phyloP scores from a whole-genome alignment of 2,329 filamentous ascomycete species.

The Colletotrichum lupini region DNA sequence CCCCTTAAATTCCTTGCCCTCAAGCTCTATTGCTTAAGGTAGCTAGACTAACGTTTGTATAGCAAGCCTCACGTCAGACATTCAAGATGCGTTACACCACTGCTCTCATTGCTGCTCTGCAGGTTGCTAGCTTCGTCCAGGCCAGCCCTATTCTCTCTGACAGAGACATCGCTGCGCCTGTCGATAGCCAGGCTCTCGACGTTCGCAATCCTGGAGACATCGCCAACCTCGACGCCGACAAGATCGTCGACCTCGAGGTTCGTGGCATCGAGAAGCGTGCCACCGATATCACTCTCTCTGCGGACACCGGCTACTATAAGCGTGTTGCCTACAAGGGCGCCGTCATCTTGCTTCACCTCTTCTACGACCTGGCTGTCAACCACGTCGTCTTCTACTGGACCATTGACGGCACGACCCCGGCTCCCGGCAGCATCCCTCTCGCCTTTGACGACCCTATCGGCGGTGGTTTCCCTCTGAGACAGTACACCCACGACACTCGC shows the following conservation, averaged over 20 bases:
- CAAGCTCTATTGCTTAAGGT: too few relatives aligned
- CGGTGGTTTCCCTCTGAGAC: background rate
- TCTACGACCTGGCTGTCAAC: background rate
- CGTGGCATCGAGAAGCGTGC: background rate
- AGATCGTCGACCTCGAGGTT: background rate
- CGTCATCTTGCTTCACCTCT: background rate
- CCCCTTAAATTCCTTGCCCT: too few relatives aligned
- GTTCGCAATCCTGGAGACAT: background rate
- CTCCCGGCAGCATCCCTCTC: background rate
- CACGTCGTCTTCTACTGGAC: background rate
- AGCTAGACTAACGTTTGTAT: too few relatives aligned
- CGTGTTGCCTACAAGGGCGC: background rate
- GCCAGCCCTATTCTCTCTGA: background rate
- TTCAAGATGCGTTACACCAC: too few relatives aligned
- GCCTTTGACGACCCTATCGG: background rate
- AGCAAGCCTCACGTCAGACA: too few relatives aligned
- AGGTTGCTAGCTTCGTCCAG: too few relatives aligned
- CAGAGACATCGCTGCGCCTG: too few relatives aligned
- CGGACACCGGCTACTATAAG: background rate
- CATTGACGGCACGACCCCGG: background rate
- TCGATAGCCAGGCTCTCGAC: too few relatives aligned
- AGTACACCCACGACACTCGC: background rate
- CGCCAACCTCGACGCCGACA: background rate
- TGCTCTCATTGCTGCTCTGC: too few relatives aligned
- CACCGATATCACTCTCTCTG: background rate